Percentiles rank a stretch among this genome's conserved stretches.
Conservation (phyloP, 2,329 filamentous ascomycete genomes). For the Lachnellula suecica region DNA sequence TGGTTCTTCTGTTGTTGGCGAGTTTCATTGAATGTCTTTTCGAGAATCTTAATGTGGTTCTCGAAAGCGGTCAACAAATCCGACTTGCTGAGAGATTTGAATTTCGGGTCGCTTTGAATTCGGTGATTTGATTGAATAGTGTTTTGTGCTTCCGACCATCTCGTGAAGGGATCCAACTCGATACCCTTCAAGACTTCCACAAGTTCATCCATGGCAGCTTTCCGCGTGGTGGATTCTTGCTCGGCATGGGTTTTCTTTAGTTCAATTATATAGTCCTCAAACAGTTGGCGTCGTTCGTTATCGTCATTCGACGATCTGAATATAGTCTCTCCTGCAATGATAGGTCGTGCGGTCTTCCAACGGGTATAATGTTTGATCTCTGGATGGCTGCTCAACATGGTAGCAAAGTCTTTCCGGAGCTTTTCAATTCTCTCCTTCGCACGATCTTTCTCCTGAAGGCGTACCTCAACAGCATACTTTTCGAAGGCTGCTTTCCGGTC, state of each 20-base stretch:
- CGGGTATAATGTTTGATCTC: constrained; percentile 97
- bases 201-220: constrained; percentile 81
- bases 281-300: constrained; percentile 81
- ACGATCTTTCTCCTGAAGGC: constrained; percentile 89
- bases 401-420: constrained; percentile 88
- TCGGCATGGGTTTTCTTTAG: constrained; percentile 81
- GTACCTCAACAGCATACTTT: constrained; percentile 89
- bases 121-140: constrained; percentile 75
- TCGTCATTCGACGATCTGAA: constrained; percentile 91
- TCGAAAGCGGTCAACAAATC: constrained; percentile 93
- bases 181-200: constrained; percentile 75
- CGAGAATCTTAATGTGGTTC: constrained; percentile 89
- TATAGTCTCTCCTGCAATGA: constrained; percentile 92
- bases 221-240: constrained; percentile 68
- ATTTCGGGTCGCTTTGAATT: constrained; percentile 81
- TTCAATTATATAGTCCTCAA: constrained; percentile 87
- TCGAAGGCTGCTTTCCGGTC: constrained; percentile 90
- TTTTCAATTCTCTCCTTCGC: constrained; percentile 92
- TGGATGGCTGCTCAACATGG: constrained; percentile 93
- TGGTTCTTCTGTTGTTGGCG: constrained; percentile 84
- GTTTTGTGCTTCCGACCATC: constrained; percentile 87
- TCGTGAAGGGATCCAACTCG: constrained; percentile 87
- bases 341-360: constrained; percentile 93
- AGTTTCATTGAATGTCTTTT: constrained; percentile 87
- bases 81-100: constrained; percentile 79